A percentile compares a stretch with the other conserved stretches of the same genome.
These are phyloP conservation scores for Drechmeria coniospora DNA, from an alignment of 2,329 filamentous ascomycete species.

Conservation along the genomic window DNA sequence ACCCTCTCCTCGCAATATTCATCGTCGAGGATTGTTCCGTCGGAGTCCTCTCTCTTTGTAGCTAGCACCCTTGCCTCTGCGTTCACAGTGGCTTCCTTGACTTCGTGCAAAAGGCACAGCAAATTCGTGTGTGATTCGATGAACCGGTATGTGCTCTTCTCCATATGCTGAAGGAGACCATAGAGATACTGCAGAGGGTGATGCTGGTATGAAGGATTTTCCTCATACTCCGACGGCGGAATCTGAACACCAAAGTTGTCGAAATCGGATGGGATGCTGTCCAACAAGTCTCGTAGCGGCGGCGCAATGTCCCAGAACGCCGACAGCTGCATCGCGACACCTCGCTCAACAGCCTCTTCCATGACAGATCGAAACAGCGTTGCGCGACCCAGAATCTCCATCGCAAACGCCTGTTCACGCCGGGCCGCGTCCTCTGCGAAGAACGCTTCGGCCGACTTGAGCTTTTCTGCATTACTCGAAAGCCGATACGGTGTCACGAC, in stretches of 20 bases:
- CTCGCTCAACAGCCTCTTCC: constrained; percentile 70
- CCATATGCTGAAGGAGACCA: constrained; percentile 67
- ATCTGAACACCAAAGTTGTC: constrained; percentile 58
- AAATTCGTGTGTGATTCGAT: constrained; percentile 91
- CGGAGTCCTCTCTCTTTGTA: constrained; percentile 36
- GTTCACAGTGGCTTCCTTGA: constrained; percentile 61
- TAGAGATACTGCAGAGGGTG: constrained; percentile 87
- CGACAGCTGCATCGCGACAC: constrained; percentile 79
- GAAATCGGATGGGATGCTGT: constrained; percentile 54
- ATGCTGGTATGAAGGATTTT: constrained; percentile 67
- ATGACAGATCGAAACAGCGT: constrained; percentile 66
- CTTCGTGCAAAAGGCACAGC: constrained; percentile 78
- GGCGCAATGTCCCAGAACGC: constrained; percentile 98
- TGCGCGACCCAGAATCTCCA: constrained; percentile 56
- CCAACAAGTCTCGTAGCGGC: constrained; percentile 58
- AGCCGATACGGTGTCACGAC: constrained; percentile 67
- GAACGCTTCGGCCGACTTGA: constrained; percentile 64
- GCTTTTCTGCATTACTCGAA: constrained; percentile 63
- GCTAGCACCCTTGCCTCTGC: constrained; percentile 54
- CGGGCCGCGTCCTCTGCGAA: constrained; percentile 66
- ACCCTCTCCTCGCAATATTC: constrained; percentile 25
- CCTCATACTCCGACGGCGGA: constrained; percentile 61
- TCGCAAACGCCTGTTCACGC: constrained; percentile 54
- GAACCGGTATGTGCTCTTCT: constrained; percentile 91
- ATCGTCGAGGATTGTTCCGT: constrained; percentile 14